Conservation (phyloP, 2,329 filamentous ascomycete genomes). For the Trichoderma afroharzianum region DNA sequence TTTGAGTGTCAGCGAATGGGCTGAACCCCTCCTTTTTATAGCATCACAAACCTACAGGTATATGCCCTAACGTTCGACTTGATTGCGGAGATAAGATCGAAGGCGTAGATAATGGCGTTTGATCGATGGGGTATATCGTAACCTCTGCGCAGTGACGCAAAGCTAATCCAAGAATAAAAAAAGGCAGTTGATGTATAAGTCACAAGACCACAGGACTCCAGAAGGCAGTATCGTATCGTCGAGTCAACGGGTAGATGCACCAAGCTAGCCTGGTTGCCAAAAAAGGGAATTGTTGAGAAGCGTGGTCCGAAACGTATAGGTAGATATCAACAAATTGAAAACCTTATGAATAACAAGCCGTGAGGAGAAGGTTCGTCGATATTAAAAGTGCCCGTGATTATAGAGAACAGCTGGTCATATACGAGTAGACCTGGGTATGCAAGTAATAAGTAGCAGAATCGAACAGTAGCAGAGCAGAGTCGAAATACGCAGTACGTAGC, state of each 20-base stretch:
- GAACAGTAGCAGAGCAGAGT: background rate
- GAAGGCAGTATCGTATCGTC: background rate
- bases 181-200: background rate
- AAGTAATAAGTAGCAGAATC: background rate
- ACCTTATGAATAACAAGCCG: background rate
- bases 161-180: background rate
- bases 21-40: background rate
- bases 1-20: background rate
- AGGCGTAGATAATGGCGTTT: background rate
- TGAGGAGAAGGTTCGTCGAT: background rate
- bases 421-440: background rate
- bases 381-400: background rate
- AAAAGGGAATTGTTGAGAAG: conserved; percentile 39
- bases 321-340: background rate
- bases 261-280: conserved; percentile 34
- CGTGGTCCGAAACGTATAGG: background rate
- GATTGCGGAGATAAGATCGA: background rate
- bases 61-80: background rate
- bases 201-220: background rate
- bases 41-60: background rate
- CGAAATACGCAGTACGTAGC: background rate
- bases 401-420: background rate
- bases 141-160: background rate
- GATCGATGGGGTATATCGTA: background rate
- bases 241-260: conserved; percentile 31